Percentiles rank a stretch among this genome's conserved stretches.
Evolutionary conservation across 768 basidiomycete genomes (phyloP).

Genomic region (Boletus subcaerulescens): DNA sequence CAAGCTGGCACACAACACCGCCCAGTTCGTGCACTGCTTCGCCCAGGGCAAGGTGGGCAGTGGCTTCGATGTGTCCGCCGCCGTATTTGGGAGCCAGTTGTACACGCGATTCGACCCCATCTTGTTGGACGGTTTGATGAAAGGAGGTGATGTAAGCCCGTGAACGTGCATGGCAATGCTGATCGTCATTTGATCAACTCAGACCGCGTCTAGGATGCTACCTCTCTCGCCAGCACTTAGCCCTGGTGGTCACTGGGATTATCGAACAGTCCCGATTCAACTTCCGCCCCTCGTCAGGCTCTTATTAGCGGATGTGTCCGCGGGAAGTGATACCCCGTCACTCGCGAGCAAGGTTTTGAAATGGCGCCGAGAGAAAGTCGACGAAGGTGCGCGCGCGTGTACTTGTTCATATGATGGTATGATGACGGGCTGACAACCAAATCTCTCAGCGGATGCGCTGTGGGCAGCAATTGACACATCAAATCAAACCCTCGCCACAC

Average conservation of each 20-base stretch:
- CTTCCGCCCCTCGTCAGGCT: slow-evolving; percentile 83
- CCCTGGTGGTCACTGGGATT: slow-evolving; percentile 67
- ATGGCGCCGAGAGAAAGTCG: slow-evolving; percentile 72
- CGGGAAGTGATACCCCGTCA: slow-evolving; percentile 93
- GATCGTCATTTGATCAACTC: not conserved
- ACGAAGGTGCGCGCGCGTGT: slow-evolving; percentile 42
- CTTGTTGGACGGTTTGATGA: slow-evolving; percentile 30
- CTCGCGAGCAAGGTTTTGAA: slow-evolving; percentile 87
- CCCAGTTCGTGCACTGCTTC: slow-evolving; percentile 92
- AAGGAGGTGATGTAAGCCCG: slow-evolving; percentile 20
- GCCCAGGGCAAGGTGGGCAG: slow-evolving; percentile 98
- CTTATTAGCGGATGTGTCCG: slow-evolving; percentile 93
- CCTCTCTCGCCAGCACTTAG: slow-evolving; percentile 53
- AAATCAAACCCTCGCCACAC: slow-evolving; percentile 57
- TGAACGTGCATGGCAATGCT: not conserved
- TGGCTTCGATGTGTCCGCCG: slow-evolving; percentile 94
- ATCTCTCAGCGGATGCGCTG: slow-evolving; percentile 49
- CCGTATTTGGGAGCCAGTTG: slow-evolving; percentile 91
- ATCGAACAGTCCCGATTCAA: slow-evolving; percentile 62
- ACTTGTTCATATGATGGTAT: not conserved
- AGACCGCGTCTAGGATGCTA: slow-evolving; percentile 14
- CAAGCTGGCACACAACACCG: slow-evolving; percentile 81
- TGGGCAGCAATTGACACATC: slow-evolving; percentile 64
- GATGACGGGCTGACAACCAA: not conserved
- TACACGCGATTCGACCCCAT: slow-evolving; percentile 85